phyloP scores from a whole-genome alignment of 441 rosid species.

The Theobroma grandiflorum region DNA sequence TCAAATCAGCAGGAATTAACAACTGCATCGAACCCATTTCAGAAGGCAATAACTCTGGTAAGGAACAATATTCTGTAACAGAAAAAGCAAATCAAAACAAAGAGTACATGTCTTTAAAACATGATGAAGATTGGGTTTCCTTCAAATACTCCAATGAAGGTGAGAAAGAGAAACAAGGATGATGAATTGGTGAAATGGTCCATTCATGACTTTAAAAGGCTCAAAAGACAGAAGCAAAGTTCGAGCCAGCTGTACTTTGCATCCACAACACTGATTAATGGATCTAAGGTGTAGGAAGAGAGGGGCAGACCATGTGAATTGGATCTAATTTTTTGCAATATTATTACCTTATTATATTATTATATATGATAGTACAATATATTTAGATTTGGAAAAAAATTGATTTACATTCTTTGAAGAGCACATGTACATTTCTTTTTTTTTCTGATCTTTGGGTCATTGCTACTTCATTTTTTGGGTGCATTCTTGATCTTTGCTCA shows the following conservation, averaged over 20 bases:
- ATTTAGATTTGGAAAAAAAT: too few relatives aligned
- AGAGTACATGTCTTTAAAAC: not conserved
- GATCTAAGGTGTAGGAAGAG: too few relatives aligned
- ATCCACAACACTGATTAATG: not conserved
- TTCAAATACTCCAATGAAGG: constrained; percentile 10
- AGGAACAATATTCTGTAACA: not conserved
- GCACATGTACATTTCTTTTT: too few relatives aligned
- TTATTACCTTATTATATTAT: not conserved
- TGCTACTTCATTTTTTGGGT: too few relatives aligned
- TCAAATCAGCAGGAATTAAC: not conserved
- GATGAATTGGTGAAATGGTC: constrained; percentile 7
- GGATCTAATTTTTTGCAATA: not conserved
- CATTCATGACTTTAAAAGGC: constrained; percentile 12
- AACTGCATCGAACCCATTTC: not conserved
- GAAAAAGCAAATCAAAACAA: not conserved
- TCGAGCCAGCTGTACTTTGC: not conserved
- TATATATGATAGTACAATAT: too few relatives aligned
- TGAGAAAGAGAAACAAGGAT: not conserved
- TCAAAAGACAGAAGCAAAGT: not conserved
- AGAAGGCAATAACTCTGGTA: not conserved
- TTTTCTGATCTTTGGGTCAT: too few relatives aligned
- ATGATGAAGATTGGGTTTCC: not conserved
- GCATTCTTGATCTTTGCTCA: too few relatives aligned
- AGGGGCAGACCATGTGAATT: constrained; percentile 6
- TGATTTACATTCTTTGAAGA: too few relatives aligned